Conservation (phyloP, 2,329 filamentous ascomycete species). For the Cucurbitaria berberidis region DNA sequence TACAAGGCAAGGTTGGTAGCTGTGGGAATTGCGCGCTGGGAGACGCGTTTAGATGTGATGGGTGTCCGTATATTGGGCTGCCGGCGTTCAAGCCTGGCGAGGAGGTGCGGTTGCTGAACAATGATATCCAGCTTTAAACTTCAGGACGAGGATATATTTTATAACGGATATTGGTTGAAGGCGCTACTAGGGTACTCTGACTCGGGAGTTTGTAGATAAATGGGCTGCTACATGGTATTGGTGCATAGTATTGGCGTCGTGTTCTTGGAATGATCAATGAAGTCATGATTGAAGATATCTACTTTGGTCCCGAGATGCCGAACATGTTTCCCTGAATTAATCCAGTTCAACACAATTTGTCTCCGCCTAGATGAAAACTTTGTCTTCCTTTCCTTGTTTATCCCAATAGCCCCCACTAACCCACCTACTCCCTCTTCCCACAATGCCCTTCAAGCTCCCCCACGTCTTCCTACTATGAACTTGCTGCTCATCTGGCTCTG, state of each 20-base stretch:
- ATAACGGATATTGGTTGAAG: background rate
- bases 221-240: background rate
- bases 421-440: conserved; percentile 20
- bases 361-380: conserved; percentile 29
- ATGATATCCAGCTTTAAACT: conserved; percentile 76
- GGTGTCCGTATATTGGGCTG: conserved; percentile 85
- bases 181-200: conserved; percentile 5
- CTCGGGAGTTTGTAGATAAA: background rate
- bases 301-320: background rate
- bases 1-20: conserved; percentile 94
- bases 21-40: conserved; percentile 94
- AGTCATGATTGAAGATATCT: background rate
- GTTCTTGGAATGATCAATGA: background rate
- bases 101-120: conserved; percentile 86
- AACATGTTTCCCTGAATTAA: background rate
- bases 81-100: conserved; percentile 97
- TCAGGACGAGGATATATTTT: background rate
- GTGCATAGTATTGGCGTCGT: conserved; percentile 1
- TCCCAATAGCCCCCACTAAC: conserved; percentile 20
- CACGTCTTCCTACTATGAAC: conserved; percentile 26
- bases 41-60: conserved; percentile 72
- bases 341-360: background rate
- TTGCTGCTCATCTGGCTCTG: conserved; percentile 19
- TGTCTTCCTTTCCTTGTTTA: conserved; percentile 17
- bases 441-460: conserved; percentile 31